These are phyloP conservation scores for Parafenestella ontariensis DNA, from an alignment of 2,329 filamentous ascomycete species.

Conservation along the genomic window DNA sequence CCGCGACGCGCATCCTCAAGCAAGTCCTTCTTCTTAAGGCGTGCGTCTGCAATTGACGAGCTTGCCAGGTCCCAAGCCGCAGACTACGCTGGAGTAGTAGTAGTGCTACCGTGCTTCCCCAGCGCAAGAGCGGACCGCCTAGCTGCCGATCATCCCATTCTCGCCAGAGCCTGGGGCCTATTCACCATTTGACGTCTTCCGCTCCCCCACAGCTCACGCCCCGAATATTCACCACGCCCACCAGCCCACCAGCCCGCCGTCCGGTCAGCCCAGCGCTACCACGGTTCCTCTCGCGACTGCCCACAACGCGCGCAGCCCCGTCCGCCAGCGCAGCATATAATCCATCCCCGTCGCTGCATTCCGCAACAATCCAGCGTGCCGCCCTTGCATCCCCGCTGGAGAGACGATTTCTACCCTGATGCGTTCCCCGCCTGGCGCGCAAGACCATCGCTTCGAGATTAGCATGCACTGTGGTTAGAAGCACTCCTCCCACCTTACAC, in stretches of 20 bases:
- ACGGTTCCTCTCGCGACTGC: conserved; percentile 1
- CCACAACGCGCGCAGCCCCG: not conserved
- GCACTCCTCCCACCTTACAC: conserved; percentile 35
- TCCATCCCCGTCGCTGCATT: not conserved
- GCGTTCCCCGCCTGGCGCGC: conserved; percentile 49
- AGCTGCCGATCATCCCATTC: conserved; percentile 29
- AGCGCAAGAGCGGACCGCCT: conserved; percentile 27
- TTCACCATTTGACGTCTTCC: conserved; percentile 15
- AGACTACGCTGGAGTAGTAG: no score
- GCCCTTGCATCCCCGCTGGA: conserved; percentile 45
- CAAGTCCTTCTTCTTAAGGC: no score
- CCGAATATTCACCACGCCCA: conserved; percentile 3
- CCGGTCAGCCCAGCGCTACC: not conserved
- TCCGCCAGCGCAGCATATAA: not conserved
- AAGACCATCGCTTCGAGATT: conserved; percentile 47
- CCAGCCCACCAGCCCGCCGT: not conserved
- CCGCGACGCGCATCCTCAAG: no score
- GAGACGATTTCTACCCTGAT: conserved; percentile 42
- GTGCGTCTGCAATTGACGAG: not conserved
- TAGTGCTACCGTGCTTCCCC: no score
- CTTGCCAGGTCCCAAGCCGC: not conserved
- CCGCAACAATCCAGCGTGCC: conserved; percentile 7
- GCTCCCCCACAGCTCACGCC: conserved; percentile 10
- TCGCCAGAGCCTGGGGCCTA: conserved; percentile 17
- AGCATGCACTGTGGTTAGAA: conserved; percentile 48